Evolutionary conservation across 2,329 filamentous ascomycete genomes (phyloP).

Genomic region (Cladosporium sp.): DNA sequence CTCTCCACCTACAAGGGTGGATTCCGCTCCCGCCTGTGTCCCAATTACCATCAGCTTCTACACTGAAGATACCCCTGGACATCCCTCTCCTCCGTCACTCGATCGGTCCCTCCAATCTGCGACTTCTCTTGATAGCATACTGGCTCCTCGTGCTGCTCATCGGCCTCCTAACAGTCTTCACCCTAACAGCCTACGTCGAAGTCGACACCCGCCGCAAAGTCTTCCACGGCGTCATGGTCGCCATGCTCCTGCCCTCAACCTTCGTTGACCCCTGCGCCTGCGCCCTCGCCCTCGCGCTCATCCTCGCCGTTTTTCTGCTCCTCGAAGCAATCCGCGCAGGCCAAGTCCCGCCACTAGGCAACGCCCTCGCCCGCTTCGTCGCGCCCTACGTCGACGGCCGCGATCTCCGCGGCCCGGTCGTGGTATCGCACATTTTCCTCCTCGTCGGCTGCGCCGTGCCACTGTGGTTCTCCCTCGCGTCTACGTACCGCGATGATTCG

Average conservation of each 20-base stretch:
- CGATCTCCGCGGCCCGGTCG: constrained; percentile 89
- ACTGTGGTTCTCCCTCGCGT: constrained; percentile 82
- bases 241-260: constrained; percentile 85
- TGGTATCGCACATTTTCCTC: constrained; percentile 94
- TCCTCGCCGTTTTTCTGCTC: constrained; percentile 81
- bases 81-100: constrained; percentile 60
- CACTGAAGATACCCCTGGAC: constrained; percentile 52
- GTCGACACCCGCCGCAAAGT: constrained; percentile 96
- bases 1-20: constrained; percentile 71
- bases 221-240: constrained; percentile 98
- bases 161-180: constrained; percentile 73
- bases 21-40: constrained; percentile 62
- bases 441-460: constrained; percentile 94
- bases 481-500: constrained; percentile 59
- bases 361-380: constrained; percentile 81
- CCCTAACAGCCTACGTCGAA: constrained; percentile 80
- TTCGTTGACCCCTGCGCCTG: constrained; percentile 85
- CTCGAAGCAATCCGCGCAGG: constrained; percentile 88
- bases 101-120: constrained; percentile 76
- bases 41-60: constrained; percentile 1
- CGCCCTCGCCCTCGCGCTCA: constrained; percentile 74
- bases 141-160: constrained; percentile 68
- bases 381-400: constrained; percentile 93
- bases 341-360: constrained; percentile 85
- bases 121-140: constrained; percentile 75